Base-by-base conservation (phyloP, 192 early-diverging fungal species). In the Linnemannia hyalina region DNA sequence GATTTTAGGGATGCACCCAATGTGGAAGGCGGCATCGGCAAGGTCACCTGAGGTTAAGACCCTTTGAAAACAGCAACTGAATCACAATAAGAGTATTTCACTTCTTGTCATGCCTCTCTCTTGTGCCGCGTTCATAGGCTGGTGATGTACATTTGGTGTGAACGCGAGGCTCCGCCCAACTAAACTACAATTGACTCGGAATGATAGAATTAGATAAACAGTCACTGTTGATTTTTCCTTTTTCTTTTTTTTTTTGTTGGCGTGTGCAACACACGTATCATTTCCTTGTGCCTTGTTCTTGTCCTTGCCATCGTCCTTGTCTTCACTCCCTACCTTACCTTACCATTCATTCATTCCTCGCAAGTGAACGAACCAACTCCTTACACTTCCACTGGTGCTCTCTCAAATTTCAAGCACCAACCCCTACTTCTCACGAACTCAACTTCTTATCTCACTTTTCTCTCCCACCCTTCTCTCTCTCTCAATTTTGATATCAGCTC, bases 221-320 rank as follows among this genome's bases (percentile, higher is more conserved):
- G 60, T 65, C 60, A 65, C 60, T 65, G 60, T 65, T 65, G 60
- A 32, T 32, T 65, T 65, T 65, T 65, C 6, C 16, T 65, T 13
- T 1, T 65, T 26, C 35, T 32, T 32, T 35, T 16, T 65, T 65
- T 65, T 65, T 15, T 65, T 26, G 29, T 32, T 35, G 60, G 60
- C 11, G 60, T 65, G 3, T 65, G 60, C 60, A 6, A 57, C 55
- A 26, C n/a, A n/a, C n/a, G 35, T 29, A 65, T 15, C 29, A 29
- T 35, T 57, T 15, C 9, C 16, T 52, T 20, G 60, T 65, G 13
- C 60, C 60, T 65, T 23, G 60, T 32, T 6, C 5, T 32, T 65
- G 60, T 65, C 13, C 3, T 65, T 65, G 3, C 38, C 38, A 5
- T 40, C 38, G 26, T 29, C 60, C 29, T 32, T 29, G 9, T 10